A percentile compares a stretch with the other conserved stretches of the same genome.
Evolutionary conservation across 1,284 basidiomycete species (phyloP).

Genomic region (Tetrapyrgos nigripes): DNA sequence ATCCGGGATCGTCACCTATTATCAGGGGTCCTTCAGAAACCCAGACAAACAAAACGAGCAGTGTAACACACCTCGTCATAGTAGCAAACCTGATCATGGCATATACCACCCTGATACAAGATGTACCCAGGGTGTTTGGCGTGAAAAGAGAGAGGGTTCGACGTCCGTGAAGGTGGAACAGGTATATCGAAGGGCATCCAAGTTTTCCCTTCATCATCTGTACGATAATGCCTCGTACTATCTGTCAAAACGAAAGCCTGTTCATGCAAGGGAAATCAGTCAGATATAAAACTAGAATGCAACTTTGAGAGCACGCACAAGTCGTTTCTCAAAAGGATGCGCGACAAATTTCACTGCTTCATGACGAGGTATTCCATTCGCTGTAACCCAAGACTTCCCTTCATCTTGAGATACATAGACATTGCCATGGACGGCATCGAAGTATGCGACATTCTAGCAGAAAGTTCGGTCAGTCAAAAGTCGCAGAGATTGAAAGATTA

Average conservation of each 20-base stretch:
- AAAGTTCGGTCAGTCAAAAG: neutral
- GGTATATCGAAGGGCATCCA: constrained; percentile 86
- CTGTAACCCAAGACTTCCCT: constrained; percentile 81
- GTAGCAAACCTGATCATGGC: constrained; percentile 74
- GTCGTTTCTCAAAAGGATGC: constrained; percentile 85
- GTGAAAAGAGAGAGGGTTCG: constrained; percentile 84
- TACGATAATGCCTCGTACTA: constrained; percentile 80
- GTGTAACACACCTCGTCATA: constrained; percentile 73
- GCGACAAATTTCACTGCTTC: constrained; percentile 79
- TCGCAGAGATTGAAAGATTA: too few species aligned
- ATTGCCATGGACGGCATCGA: constrained; percentile 75
- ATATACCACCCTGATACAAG: constrained; percentile 84
- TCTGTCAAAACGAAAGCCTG: constrained; percentile 87
- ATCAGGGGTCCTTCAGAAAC: too few species aligned
- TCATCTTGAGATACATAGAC: constrained; percentile 90
- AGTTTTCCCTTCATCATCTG: constrained; percentile 82
- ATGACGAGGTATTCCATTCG: constrained; percentile 68
- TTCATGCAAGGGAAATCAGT: constrained; percentile 4
- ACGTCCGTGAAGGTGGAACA: constrained; percentile 60
- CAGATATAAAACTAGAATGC: neutral
- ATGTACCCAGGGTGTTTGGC: constrained; percentile 77
- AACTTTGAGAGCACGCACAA: constrained; percentile 51
- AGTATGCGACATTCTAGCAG: constrained; percentile 79
- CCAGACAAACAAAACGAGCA: neutral
- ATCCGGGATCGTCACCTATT: too few species aligned